phyloP scores from a whole-genome alignment of 495 filamentous ascomycete genomes.

The Neurospora sp. region DNA sequence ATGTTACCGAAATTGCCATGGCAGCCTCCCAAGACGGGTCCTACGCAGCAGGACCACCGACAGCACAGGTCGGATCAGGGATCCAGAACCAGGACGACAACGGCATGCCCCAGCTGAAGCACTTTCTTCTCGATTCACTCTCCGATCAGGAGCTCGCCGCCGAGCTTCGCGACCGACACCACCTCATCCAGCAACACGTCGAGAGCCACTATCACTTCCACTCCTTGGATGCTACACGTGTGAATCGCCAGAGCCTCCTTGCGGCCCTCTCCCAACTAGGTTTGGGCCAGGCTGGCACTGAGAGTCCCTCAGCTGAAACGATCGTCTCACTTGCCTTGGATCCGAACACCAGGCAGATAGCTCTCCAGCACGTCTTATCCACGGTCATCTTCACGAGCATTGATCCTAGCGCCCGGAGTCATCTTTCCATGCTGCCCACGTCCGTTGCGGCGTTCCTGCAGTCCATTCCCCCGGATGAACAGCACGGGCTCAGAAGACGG shows the following conservation, averaged over 20 bases:
- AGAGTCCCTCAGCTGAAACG: conserved; percentile 2
- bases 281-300: conserved; percentile 7
- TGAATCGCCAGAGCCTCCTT: conserved; percentile 9
- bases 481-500: conserved; percentile 5
- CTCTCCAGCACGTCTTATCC: conserved; percentile 25
- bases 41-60: neutral
- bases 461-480: conserved; percentile 16
- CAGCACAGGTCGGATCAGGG: neutral
- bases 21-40: neutral
- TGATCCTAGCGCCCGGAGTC: conserved; percentile 12
- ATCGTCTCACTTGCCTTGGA: conserved; percentile 19
- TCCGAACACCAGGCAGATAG: conserved; percentile 16
- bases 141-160: conserved; percentile 19
- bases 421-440: conserved; percentile 23
- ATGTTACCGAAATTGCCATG: neutral
- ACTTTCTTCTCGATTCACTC: conserved; percentile 22
- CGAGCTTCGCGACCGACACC: conserved; percentile 19
- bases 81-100: neutral
- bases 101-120: conserved; percentile 8
- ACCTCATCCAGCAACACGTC: conserved; percentile 24
- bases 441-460: conserved; percentile 20
- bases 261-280: conserved; percentile 17
- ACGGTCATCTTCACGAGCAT: conserved; percentile 23
- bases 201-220: conserved; percentile 25
- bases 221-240: conserved; percentile 9